Evolutionary conservation across 768 basidiomycete genomes (phyloP), one percentile per base, ranked within the genome.

Genomic region (Suillus tomentosus): DNA sequence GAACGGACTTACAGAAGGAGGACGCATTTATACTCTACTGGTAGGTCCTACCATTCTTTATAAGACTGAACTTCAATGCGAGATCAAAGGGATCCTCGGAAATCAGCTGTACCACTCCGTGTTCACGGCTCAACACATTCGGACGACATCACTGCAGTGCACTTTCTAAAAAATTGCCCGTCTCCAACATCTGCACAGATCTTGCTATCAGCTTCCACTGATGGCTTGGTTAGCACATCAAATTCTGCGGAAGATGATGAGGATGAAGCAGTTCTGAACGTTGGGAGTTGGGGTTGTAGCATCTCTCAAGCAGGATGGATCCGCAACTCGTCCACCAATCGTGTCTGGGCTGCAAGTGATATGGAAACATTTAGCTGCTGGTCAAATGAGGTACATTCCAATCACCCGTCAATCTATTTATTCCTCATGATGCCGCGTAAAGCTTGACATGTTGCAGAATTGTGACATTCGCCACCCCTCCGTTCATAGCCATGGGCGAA

Each of bases 311-410:
- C 85, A 8, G 94, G 88, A 2, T 91, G 88, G 89, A 82, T 85
- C 59, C 71, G 78, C 22, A 66, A 72, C 22, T 57, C 71, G 39
- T 62, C 72, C 27, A 73, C 75, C 5, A 77, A 77, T 37, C 78
- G 74, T 55, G 79, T 95, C 9, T 97, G 95, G 94, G 90, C 89
- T 27, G 84, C 87, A 13, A 95, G 93, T 67, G 96, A 97, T 77
- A 97, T 97, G 95, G 95, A 98, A 75, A 94, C 92, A 0, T 91
- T 96, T 68, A 90, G 91, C 62, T 82, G 85, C 15, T 98, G 95
- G 96, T 85, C 88, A 34, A 76, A 76, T 55, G 90, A 94, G 77
- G 92, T 89, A 64, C 37, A 74, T 65, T 50, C 62, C 57, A 58
- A 31, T 24, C 22, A 34, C 50, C 43, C 15, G 13, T 47, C n/a